Evolutionary conservation across 2,329 filamentous ascomycete genomes (phyloP).

Genomic region (Leptographium procerum): DNA sequence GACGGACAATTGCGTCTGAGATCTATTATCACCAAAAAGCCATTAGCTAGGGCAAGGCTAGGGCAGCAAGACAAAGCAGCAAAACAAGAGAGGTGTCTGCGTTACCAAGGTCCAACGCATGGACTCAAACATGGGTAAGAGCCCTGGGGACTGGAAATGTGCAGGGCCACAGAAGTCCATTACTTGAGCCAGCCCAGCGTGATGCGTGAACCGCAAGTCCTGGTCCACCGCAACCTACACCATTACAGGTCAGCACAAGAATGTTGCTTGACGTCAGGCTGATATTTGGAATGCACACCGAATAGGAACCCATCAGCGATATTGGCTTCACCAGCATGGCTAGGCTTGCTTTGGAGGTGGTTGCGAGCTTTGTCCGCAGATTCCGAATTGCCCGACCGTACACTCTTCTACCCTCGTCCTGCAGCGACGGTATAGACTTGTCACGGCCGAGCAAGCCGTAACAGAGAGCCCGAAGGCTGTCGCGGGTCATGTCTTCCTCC

Average conservation of each 20-base stretch:
- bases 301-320: conserved; percentile 12
- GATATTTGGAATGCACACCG: conserved; percentile 1
- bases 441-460: conserved; percentile 14
- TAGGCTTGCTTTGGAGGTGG: conserved; percentile 6
- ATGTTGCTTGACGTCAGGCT: too few species aligned
- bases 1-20: conserved; percentile 15
- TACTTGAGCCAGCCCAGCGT: conserved; percentile 16
- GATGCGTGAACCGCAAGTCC: conserved; percentile 17
- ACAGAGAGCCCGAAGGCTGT: conserved; percentile 13
- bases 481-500: conserved; percentile 11
- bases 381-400: conserved; percentile 9
- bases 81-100: not conserved
- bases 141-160: conserved; percentile 14
- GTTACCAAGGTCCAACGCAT: conserved; percentile 15
- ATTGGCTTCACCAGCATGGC: conserved; percentile 13
- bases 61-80: not conserved
- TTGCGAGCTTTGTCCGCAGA: conserved; percentile 6
- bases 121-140: conserved; percentile 16
- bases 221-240: conserved; percentile 14
- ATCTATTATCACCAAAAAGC: conserved; percentile 9
- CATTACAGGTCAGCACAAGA: not conserved
- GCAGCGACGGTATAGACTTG: conserved; percentile 7
- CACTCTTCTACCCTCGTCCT: conserved; percentile 6
- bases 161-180: conserved; percentile 16
- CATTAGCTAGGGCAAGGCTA: not conserved